A percentile compares a stretch with the other conserved stretches of the same genome.
Conservation (phyloP, 176 grass and related monocot species). For the Metroxylon sagu region DNA sequence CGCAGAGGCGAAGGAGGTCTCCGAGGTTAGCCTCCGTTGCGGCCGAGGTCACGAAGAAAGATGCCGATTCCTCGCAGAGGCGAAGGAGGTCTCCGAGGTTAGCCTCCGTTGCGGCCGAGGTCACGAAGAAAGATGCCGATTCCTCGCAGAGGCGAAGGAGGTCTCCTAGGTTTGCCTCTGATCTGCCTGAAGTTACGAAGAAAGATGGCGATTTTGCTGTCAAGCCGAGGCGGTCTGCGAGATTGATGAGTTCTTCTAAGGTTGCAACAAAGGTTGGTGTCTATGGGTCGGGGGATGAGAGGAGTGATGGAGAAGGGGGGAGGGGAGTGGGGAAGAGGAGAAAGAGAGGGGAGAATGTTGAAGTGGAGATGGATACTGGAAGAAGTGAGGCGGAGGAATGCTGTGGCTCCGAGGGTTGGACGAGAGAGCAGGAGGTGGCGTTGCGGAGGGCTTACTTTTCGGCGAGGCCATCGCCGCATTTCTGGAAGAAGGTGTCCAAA, state of each 20-base stretch:
- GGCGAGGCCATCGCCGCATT: conserved; percentile 76
- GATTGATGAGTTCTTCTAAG: neutral
- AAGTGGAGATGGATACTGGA: conserved; percentile 26
- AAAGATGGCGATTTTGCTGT: neutral
- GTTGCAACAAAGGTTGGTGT: neutral
- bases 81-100: conserved; percentile 4
- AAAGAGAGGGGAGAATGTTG: neutral
- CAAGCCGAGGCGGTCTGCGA: too few species aligned
- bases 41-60: neutral
- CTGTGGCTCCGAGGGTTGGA: conserved; percentile 44
- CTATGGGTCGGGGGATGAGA: neutral
- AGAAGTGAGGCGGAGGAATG: conserved; percentile 15
- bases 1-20: neutral
- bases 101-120: neutral
- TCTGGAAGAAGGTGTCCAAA: conserved; percentile 93
- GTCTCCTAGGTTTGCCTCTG: conserved; percentile 4
- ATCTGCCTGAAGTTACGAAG: neutral
- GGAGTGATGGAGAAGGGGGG: neutral
- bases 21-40: conserved; percentile 3
- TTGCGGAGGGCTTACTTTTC: conserved; percentile 56
- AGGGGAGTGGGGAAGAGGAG: neutral
- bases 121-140: neutral
- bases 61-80: neutral
- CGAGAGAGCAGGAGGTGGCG: conserved; percentile 55
- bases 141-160: neutral